A percentile compares a stretch with the other conserved stretches of the same genome.
Evolutionary conservation across 148 eudicot genomes (phyloP).

Genomic region (Rhododendron ovatum): DNA sequence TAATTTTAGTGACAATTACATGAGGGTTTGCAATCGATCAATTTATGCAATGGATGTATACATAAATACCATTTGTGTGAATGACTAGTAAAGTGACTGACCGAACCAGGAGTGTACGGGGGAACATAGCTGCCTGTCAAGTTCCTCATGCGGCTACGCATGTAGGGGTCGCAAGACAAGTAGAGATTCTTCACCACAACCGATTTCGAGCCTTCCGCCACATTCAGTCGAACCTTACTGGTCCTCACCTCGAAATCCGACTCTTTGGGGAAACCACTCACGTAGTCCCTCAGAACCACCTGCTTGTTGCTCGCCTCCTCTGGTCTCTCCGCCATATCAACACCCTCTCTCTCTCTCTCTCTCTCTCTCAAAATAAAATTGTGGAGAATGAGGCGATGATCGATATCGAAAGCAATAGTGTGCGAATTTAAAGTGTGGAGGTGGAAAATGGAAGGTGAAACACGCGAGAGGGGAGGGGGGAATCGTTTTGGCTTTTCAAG

Average conservation of each 20-base stretch:
- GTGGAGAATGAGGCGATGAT: too few relatives aligned
- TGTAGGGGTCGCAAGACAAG: constrained; percentile 24
- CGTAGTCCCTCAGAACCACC: constrained; percentile 24
- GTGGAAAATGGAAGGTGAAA: too few relatives aligned
- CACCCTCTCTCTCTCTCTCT: neutral
- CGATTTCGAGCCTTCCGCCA: constrained; percentile 24
- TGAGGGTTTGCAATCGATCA: neutral
- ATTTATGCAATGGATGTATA: neutral
- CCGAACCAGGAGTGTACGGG: neutral
- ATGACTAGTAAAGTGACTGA: neutral
- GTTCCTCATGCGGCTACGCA: neutral
- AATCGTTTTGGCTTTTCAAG: too few relatives aligned
- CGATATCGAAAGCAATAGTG: too few relatives aligned
- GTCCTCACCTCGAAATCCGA: constrained; percentile 16
- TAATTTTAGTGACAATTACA: neutral
- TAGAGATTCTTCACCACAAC: constrained; percentile 27
- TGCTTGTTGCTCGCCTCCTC: constrained; percentile 29
- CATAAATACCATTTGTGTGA: neutral
- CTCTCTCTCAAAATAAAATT: neutral
- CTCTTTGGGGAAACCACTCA: constrained; percentile 26
- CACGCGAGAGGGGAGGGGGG: too few relatives aligned
- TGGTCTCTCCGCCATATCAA: neutral
- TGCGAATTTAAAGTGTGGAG: too few relatives aligned
- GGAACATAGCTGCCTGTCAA: neutral
- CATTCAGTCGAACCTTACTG: constrained; percentile 8